Percentiles rank a stretch among this genome's conserved stretches.
These are phyloP conservation scores for Trifolium repens DNA, from an alignment of 306 rosid species.

Conservation along the genomic window DNA sequence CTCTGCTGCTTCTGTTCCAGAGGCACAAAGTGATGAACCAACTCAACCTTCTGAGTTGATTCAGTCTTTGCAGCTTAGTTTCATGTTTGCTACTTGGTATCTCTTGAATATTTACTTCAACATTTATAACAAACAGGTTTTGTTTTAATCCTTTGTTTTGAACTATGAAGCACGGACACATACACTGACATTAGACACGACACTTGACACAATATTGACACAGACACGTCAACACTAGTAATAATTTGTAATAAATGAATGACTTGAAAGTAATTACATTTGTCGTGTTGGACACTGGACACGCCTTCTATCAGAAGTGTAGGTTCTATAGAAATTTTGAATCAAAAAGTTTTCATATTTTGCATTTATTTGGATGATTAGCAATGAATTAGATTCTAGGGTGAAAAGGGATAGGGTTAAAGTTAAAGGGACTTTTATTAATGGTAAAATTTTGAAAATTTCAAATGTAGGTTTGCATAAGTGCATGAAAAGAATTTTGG, in stretches of 20 bases:
- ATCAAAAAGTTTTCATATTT: not conserved
- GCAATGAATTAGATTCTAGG: constrained; percentile 11
- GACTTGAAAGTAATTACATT: too few species aligned
- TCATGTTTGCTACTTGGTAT: constrained; percentile 78
- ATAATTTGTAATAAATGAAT: too few species aligned
- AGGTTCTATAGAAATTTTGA: not conserved
- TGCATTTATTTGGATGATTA: constrained; percentile 14
- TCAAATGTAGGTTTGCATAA: constrained; percentile 1
- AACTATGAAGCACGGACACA: too few species aligned
- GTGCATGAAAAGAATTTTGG: constrained; percentile 20
- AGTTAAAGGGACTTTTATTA: not conserved
- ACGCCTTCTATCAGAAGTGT: too few species aligned
- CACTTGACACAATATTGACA: too few species aligned
- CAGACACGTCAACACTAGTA: too few species aligned
- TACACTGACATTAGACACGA: too few species aligned
- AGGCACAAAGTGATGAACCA: constrained; percentile 44
- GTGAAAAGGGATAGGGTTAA: not conserved
- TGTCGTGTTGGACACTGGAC: too few species aligned
- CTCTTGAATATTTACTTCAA: constrained; percentile 76
- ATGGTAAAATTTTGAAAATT: constrained; percentile 20
- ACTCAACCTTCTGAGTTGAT: constrained; percentile 30
- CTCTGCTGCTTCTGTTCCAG: constrained; percentile 52
- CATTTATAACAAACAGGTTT: constrained; percentile 79
- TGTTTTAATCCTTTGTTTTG: not conserved
- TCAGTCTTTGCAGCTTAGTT: constrained; percentile 57